phyloP scores from a whole-genome alignment of 2,329 filamentous ascomycete genomes.

The Mycosphaerella sp. region DNA sequence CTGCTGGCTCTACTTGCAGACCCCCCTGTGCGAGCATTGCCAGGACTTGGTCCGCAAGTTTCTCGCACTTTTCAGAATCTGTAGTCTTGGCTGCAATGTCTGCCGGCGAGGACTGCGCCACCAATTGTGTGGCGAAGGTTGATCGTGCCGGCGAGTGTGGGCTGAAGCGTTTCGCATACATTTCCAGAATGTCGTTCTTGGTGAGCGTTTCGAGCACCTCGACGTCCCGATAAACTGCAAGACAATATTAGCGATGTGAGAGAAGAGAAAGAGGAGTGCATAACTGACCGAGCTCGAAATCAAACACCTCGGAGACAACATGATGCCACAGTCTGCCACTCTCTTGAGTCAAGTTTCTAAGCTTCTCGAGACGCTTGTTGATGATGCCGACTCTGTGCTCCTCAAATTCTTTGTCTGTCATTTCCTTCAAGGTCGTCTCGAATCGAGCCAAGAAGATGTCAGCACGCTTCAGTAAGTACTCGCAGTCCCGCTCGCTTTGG shows the following conservation, averaged over 20 bases:
- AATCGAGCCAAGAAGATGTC: conserved; percentile 73
- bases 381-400: conserved; percentile 84
- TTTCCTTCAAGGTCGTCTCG: conserved; percentile 59
- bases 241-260: conserved; percentile 1
- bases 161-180: conserved; percentile 69
- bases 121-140: conserved; percentile 79
- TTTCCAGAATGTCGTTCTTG: conserved; percentile 72
- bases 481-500: conserved; percentile 79
- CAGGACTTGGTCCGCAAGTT: conserved; percentile 39
- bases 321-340: conserved; percentile 76
- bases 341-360: conserved; percentile 88
- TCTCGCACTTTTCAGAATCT: conserved; percentile 39
- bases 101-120: conserved; percentile 57
- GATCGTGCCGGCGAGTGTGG: conserved; percentile 66
- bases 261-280: not conserved
- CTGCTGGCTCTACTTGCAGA: conserved; percentile 37
- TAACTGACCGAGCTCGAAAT: conserved; percentile 73
- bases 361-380: conserved; percentile 77
- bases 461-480: conserved; percentile 80
- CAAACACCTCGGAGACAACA: conserved; percentile 77
- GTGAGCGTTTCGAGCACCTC: conserved; percentile 65
- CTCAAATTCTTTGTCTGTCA: conserved; percentile 81
- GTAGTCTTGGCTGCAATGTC: conserved; percentile 31
- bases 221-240: conserved; percentile 66
- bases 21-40: conserved; percentile 46